These are phyloP conservation scores for Crepidotus variabilis DNA, from an alignment of 768 basidiomycete genomes.

Conservation along the genomic window DNA sequence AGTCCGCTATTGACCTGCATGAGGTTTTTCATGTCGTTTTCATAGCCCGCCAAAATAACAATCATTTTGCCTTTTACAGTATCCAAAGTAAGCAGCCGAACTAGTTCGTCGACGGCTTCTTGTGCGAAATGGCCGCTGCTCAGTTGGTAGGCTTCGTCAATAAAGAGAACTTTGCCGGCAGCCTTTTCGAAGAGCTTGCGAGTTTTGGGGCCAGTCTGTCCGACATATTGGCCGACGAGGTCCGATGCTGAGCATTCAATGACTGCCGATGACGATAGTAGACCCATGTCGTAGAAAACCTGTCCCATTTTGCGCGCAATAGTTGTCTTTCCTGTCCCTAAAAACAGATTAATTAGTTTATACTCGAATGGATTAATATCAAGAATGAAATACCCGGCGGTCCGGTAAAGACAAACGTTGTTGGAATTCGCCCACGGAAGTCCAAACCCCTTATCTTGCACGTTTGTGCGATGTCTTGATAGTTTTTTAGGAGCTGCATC, in stretches of 20 bases:
- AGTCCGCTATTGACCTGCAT: slow-evolving; percentile 58
- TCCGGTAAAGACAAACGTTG: slow-evolving; percentile 69
- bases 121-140: slow-evolving; percentile 59
- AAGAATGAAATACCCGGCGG: slow-evolving; percentile 51
- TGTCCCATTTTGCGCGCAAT: slow-evolving; percentile 59
- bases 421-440: slow-evolving; percentile 51
- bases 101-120: slow-evolving; percentile 72
- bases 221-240: slow-evolving; percentile 65
- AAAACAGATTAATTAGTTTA: background rate
- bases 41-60: slow-evolving; percentile 70
- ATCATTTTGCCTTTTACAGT: slow-evolving; percentile 55
- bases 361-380: background rate
- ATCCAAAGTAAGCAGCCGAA: slow-evolving; percentile 57
- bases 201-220: slow-evolving; percentile 70
- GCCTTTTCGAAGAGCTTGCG: slow-evolving; percentile 58
- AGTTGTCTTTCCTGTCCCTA: slow-evolving; percentile 65
- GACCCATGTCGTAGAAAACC: slow-evolving; percentile 62
- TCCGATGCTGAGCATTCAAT: slow-evolving; percentile 69
- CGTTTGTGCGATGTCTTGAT: slow-evolving; percentile 49
- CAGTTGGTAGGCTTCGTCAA: slow-evolving; percentile 71
- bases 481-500: slow-evolving; percentile 42
- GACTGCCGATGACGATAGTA: slow-evolving; percentile 44
- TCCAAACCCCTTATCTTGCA: slow-evolving; percentile 40
- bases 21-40: slow-evolving; percentile 60
- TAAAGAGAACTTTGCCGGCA: slow-evolving; percentile 63